Evolutionary conservation across 306 rosid genomes (phyloP), one percentile per base, ranked within the genome.

Genomic region (Sechiopsis laciniata): DNA sequence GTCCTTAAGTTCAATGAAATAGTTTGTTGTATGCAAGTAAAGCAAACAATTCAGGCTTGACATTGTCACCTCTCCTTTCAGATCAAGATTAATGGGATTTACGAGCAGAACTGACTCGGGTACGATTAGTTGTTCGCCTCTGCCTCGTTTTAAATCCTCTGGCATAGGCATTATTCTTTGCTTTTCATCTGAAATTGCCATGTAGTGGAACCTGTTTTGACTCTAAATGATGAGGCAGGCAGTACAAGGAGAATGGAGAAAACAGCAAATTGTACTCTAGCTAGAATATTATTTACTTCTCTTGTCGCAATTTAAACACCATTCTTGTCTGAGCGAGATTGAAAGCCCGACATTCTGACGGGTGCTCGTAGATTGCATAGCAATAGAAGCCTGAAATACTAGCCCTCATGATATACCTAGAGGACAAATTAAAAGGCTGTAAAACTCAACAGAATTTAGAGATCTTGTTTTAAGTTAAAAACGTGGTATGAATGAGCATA

Each of bases 131-230:
- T 74, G 75, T 68, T 77, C 57, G 54, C 88, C 85, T 84, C 85
- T 81, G 10, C 32, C 79, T 35, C 79, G 81, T 14, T 62, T 76
- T 65, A 80, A 73, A 74, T 81, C 87, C 37, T 81, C 83, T 19
- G 83, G 87, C 84, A 84, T 73, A 59, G 85, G 88, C 88, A 84
- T 81, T 65, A 79, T 61, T 58, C 85, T 79, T 74, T 84, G 85
- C 69, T 82, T 84, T 71, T 79, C 85, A 72, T 81, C 88, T 65
- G 88, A 73, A 65, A 84, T 82, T 32, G 82, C 85, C 83, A 81
- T 84, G 61, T 79, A 82, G 73, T 81, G 82, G 59, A 81, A 84
- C 81, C 84, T 84, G 45, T 13, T 37, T 20, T 76, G 78, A 55
- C 22, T 16, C 20, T 29, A 75, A 63, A 58, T 71, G 21, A 50